A percentile compares a stretch with the other conserved stretches of the same genome.
Evolutionary conservation across 2,329 filamentous ascomycete genomes (phyloP).

Genomic region (Alternaria metachromatica): DNA sequence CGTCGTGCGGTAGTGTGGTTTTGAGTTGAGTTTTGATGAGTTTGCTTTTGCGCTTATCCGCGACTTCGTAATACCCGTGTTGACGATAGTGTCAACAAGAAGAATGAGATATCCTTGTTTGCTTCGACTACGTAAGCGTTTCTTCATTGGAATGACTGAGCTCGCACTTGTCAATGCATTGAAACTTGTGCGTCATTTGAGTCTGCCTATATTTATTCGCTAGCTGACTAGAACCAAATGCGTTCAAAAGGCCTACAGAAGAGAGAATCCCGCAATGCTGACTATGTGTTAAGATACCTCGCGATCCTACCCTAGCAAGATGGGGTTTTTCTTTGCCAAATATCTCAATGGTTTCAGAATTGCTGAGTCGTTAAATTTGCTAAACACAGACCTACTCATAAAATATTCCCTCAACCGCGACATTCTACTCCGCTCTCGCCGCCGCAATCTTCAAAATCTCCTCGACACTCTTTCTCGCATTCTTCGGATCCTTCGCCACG

Average conservation of each 20-base stretch:
- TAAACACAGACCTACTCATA: neutral
- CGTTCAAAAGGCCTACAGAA: neutral
- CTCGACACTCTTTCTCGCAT: slow-evolving; percentile 75
- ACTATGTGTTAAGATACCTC: too few relatives aligned
- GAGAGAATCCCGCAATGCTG: too few relatives aligned
- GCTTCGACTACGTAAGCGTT: too few relatives aligned
- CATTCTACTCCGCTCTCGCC: slow-evolving; percentile 55
- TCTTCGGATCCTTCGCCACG: slow-evolving; percentile 83
- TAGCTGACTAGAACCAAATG: neutral
- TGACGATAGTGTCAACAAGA: neutral
- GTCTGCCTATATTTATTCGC: neutral
- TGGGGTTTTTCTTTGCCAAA: too few relatives aligned
- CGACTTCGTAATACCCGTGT: neutral
- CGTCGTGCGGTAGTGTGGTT: too few relatives aligned
- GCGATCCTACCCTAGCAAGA: too few relatives aligned
- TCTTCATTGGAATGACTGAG: neutral
- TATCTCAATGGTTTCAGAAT: too few relatives aligned
- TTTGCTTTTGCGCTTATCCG: neutral
- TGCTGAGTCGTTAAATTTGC: too few relatives aligned
- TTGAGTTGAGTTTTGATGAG: neutral
- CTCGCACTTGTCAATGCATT: fast-evolving
- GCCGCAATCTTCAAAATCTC: slow-evolving; percentile 85
- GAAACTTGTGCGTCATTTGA: neutral
- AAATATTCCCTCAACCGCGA: neutral
- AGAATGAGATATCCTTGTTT: neutral